Evolutionary conservation across 441 rosid species (phyloP), one percentile per base, ranked within the genome.

Genomic region (Pelargonium fulgidum): DNA sequence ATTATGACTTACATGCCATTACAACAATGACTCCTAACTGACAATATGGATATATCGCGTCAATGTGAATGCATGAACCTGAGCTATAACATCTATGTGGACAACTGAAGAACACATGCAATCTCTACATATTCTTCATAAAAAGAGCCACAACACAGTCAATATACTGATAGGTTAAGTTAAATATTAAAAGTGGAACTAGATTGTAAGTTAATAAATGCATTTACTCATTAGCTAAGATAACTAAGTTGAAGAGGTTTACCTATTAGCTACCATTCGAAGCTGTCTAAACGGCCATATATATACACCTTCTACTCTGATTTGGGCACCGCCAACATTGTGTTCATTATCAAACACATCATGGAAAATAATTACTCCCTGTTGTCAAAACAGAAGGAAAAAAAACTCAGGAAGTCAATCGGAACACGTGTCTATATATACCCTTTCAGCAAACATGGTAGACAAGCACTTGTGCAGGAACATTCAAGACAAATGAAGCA

Each of bases 221-320:
- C 58, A 56, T 47, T 24, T 16, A 47, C 67, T 19, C 12, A 20
- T 66, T 62, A 71, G 63, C 42, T 42, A 66, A 61, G 13, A 50
- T 20, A 10, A 14, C 52, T 41, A 14, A n/a, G 2, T 2, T 29
- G 2, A 59, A 14, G 70, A 74, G 65, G 73, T 69, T 67, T 85
- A 94, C 97, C 97, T 87, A 86, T 85, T 86, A 70, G 94, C 94
- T 64, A 91, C 93, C 91, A 94, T 81, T 42, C 97, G 96, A 68
- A 94, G 99, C 76, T 94, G 99, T 82, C 91, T 89, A 81, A 94
- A 94, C 58, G 99, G 97, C 96, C 97, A 94, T 77, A 94, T 90
- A 82, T 94, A 91, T 66, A 94, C 97, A 84, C 99, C 99, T 85
- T 91, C 97, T 69, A 91, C 89, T 78, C 89, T 85, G 76, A 94